These are phyloP conservation scores for Gossypium armourianum DNA, from an alignment of 441 rosid species.

Conservation along the genomic window DNA sequence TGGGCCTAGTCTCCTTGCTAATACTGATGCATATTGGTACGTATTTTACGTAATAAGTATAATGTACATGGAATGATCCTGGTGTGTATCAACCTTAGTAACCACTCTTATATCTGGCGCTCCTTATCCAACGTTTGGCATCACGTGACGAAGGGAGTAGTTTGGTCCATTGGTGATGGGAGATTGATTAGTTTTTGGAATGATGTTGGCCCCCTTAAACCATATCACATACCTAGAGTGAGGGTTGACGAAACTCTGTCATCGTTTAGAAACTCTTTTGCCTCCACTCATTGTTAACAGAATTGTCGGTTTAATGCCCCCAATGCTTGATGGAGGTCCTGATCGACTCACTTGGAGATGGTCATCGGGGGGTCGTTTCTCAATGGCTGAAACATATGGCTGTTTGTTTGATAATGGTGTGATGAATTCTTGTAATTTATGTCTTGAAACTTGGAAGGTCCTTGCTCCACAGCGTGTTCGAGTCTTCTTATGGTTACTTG, in stretches of 20 bases:
- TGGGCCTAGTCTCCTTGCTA: neutral
- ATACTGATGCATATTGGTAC: neutral
- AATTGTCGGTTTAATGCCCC: neutral
- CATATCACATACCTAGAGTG: neutral
- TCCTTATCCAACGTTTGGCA: neutral
- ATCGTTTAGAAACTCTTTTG: neutral
- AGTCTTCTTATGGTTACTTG: too few species aligned
- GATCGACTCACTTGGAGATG: neutral
- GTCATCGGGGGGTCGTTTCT: neutral
- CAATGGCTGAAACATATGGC: neutral
- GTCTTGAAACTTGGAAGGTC: too few species aligned
- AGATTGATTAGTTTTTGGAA: neutral
- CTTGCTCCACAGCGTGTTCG: too few species aligned
- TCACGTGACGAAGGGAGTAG: neutral
- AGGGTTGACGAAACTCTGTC: neutral
- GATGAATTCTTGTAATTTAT: too few species aligned
- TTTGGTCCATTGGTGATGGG: neutral
- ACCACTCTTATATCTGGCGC: neutral
- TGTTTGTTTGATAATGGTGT: neutral
- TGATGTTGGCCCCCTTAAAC: too few species aligned
- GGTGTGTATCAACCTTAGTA: neutral
- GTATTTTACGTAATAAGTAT: neutral
- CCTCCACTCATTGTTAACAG: neutral
- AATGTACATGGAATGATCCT: neutral
- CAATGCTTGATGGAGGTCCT: neutral